phyloP scores from a whole-genome alignment of 2,329 filamentous ascomycete species.

The Colletotrichum echinochloae region DNA sequence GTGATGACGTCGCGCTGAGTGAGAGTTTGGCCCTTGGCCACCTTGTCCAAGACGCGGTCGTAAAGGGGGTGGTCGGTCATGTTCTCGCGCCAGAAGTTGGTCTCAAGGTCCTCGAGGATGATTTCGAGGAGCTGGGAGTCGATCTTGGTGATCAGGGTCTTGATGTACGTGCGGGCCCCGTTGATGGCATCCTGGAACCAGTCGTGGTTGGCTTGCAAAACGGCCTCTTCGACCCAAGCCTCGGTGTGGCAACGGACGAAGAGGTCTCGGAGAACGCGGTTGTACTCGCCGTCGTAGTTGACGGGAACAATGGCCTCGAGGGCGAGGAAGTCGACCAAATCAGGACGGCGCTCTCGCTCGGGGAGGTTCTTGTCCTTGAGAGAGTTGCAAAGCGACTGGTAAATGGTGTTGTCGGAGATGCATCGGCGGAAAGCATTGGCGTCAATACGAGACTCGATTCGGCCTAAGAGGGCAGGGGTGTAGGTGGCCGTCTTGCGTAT shows the following conservation, averaged over 20 bases:
- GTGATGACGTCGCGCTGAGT: constrained; percentile 37
- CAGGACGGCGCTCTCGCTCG: constrained; percentile 35
- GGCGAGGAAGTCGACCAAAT: constrained; percentile 39
- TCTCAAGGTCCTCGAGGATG: constrained; percentile 36
- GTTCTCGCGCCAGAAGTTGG: constrained; percentile 30
- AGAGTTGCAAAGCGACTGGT: constrained; percentile 34
- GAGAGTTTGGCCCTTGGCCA: constrained; percentile 10
- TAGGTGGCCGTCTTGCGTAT: constrained; percentile 27
- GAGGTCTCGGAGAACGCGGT: constrained; percentile 32
- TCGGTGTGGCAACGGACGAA: constrained; percentile 30
- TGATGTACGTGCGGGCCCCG: constrained; percentile 18
- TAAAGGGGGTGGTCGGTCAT: constrained; percentile 17
- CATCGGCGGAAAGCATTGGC: constrained; percentile 38
- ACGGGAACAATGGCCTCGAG: constrained; percentile 39
- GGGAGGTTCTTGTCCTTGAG: constrained; percentile 38
- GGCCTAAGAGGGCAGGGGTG: constrained; percentile 31
- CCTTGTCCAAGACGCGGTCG: constrained; percentile 19
- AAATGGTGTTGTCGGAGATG: constrained; percentile 40
- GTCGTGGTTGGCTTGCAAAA: constrained; percentile 34
- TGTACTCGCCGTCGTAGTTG: constrained; percentile 39
- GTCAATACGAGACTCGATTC: constrained; percentile 27
- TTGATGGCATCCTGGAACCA: constrained; percentile 33
- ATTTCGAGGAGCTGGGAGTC: constrained; percentile 39
- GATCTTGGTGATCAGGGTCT: constrained; percentile 12
- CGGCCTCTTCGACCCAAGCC: constrained; percentile 30